Conservation (phyloP, 2,329 filamentous ascomycete genomes). For the Blumeria hordei region DNA sequence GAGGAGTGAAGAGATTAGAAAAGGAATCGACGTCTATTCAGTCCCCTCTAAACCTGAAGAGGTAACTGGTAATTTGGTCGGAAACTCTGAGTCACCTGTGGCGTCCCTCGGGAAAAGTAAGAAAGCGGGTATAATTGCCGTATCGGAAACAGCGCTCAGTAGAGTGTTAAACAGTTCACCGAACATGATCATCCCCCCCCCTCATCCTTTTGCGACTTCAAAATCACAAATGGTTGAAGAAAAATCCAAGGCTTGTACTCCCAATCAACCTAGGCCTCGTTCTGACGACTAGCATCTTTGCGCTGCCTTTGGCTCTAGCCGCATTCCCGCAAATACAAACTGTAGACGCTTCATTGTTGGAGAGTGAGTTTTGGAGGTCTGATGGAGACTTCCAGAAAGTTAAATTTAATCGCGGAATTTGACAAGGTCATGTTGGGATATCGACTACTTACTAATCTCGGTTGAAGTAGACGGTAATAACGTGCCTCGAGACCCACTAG, state of each 20-base stretch:
- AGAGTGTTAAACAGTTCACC: slow-evolving; percentile 84
- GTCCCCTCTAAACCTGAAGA: slow-evolving; percentile 35
- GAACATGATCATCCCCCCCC: slow-evolving; percentile 85
- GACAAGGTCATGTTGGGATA: slow-evolving; percentile 1
- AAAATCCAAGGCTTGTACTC: slow-evolving; percentile 49
- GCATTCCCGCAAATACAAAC: slow-evolving; percentile 82
- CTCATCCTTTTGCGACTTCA: slow-evolving; percentile 68
- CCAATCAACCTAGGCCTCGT: slow-evolving; percentile 78
- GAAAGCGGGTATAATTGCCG: slow-evolving; percentile 69
- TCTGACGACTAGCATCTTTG: slow-evolving; percentile 64
- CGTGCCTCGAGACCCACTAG: background rate
- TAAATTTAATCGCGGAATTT: slow-evolving; percentile 94
- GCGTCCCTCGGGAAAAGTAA: slow-evolving; percentile 63
- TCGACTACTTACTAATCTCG: background rate
- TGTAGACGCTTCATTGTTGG: slow-evolving; percentile 49
- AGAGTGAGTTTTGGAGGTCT: slow-evolving; percentile 64
- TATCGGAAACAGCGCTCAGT: slow-evolving; percentile 77
- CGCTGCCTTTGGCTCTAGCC: slow-evolving; percentile 68
- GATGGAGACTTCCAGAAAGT: slow-evolving; percentile 63
- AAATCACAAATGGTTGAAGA: slow-evolving; percentile 57
- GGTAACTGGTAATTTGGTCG: background rate
- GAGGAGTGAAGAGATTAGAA: slow-evolving; percentile 84
- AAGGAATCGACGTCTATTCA: slow-evolving; percentile 80
- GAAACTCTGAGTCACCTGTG: slow-evolving; percentile 28
- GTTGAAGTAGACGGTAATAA: background rate